phyloP scores from a whole-genome alignment of 352 stramenopile species.

The Phytophthora pseudosyringae region DNA sequence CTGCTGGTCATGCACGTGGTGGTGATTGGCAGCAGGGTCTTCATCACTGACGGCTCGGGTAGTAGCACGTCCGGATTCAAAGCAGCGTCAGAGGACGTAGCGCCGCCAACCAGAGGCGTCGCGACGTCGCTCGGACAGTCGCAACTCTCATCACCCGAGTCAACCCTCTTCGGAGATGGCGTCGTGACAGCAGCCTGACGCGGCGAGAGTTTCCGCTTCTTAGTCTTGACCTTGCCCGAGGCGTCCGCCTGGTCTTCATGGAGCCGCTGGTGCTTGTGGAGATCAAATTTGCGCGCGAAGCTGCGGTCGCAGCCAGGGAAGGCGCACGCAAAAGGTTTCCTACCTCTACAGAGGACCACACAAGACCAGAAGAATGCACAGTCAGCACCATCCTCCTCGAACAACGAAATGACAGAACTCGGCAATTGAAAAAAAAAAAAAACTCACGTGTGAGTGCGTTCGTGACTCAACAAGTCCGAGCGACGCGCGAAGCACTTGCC shows the following conservation, averaged over 20 bases:
- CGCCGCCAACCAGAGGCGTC: conserved; percentile 17
- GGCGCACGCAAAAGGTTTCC: conserved; percentile 66
- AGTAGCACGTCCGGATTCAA: conserved; percentile 27
- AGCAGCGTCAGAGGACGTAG: conserved; percentile 5
- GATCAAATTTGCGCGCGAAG: conserved; percentile 70
- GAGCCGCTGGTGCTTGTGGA: conserved; percentile 75
- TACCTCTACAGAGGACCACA: conserved; percentile 40
- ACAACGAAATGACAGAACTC: too few species aligned
- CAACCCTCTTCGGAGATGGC: conserved; percentile 1
- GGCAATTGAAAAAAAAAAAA: conserved; percentile 5
- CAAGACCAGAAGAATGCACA: background rate
- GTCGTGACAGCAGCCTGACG: conserved; percentile 10
- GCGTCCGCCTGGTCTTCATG: conserved; percentile 41
- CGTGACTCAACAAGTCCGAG: conserved; percentile 77
- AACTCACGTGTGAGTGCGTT: conserved; percentile 70
- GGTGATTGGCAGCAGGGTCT: conserved; percentile 10
- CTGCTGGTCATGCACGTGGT: conserved; percentile 9
- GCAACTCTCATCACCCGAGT: conserved; percentile 30
- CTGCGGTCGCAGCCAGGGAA: conserved; percentile 55
- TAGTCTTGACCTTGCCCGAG: conserved; percentile 29
- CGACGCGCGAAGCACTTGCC: conserved; percentile 71
- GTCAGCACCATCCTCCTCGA: conserved; percentile 8
- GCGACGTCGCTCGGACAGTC: conserved; percentile 38
- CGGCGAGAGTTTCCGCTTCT: conserved; percentile 44
- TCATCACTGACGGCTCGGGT: conserved; percentile 5